Conservation (phyloP, 495 filamentous ascomycete genomes). For the Penicillium silybi region DNA sequence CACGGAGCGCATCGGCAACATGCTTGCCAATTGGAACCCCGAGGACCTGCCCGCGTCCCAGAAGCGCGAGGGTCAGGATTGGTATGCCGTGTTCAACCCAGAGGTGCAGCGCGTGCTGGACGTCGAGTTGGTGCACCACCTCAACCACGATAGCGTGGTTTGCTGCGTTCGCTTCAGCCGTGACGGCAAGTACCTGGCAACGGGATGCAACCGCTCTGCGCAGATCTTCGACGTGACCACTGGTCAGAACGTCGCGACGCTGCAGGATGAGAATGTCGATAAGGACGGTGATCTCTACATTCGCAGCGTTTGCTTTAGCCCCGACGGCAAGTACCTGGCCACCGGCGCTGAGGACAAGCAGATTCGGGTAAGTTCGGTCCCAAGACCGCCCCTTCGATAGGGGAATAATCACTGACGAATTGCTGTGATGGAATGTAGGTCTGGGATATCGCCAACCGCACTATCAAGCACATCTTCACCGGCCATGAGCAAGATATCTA, state of each 20-base stretch:
- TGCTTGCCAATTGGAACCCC: conserved; percentile 80
- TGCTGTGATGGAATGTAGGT: conserved; percentile 51
- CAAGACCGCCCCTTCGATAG: not conserved
- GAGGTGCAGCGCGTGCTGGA: conserved; percentile 77
- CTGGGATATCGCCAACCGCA: conserved; percentile 75
- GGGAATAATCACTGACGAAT: conserved; percentile 1
- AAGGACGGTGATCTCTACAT: conserved; percentile 85
- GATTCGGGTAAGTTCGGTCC: conserved; percentile 64
- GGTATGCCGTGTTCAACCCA: conserved; percentile 90
- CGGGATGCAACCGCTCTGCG: conserved; percentile 83
- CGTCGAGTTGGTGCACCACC: conserved; percentile 81
- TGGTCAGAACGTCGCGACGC: conserved; percentile 71
- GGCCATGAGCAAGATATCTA: conserved; percentile 94
- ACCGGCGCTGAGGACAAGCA: conserved; percentile 90
- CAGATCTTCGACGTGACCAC: conserved; percentile 84
- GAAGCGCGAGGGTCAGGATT: conserved; percentile 78
- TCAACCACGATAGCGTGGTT: conserved; percentile 83
- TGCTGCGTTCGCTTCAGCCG: conserved; percentile 88
- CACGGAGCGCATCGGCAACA: conserved; percentile 61
- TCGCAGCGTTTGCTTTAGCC: conserved; percentile 88
- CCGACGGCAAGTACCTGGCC: conserved; percentile 82
- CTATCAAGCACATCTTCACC: conserved; percentile 75
- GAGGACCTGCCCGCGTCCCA: conserved; percentile 77
- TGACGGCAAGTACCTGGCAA: conserved; percentile 85
- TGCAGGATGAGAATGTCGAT: conserved; percentile 81